Evolutionary conservation across 2,329 filamentous ascomycete species (phyloP), one percentile per base, ranked within the genome.

Genomic region (Madurella fahalii): DNA sequence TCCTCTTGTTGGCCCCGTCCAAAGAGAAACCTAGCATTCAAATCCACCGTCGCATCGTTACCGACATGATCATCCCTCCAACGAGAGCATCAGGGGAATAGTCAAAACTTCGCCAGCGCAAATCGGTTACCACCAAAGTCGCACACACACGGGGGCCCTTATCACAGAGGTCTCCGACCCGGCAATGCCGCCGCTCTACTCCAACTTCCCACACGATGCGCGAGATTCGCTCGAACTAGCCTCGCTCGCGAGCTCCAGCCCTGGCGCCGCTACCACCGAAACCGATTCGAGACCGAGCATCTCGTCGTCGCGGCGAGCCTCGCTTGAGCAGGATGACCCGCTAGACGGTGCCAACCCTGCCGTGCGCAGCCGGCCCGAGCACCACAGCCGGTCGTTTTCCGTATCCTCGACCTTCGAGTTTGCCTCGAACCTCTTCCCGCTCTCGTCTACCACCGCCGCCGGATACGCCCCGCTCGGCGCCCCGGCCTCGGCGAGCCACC

Each of bases 181-280:
- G 40, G 44, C 66, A 53, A 76, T 73, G 71, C 68, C 72, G 59
- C 64, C 68, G 56, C 69, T 70, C 62, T 79, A 77, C 67, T 71
- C 72, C 61, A 72, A 69, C 64, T 70, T 74, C 53, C 73, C 74
- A 60, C 69, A 73, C 61, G 72, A 75, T 60, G 71, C 83, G 58
- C 89, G 94, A 74, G 94, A 99, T 79, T 97, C 93, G 45, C 84
- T 99, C 67, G 94, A 99, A 77, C 87, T 99, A 55, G 94, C 92
- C 57, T 96, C 92, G 50, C 84, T 99, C 60, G 94, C 93, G 57
- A 95, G 90, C 58, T 92, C 88, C 39, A 90, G 87, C 63, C 82
- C 79, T 50, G 78, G 76, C 47, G 82, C 81, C 47, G 80, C 80
- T 59, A 82, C 80, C 16, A 79, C 74, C 46, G 76, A 80, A n/a